phyloP scores from a whole-genome alignment of 352 stramenopile species.

The Peronosclerospora sorghi region DNA sequence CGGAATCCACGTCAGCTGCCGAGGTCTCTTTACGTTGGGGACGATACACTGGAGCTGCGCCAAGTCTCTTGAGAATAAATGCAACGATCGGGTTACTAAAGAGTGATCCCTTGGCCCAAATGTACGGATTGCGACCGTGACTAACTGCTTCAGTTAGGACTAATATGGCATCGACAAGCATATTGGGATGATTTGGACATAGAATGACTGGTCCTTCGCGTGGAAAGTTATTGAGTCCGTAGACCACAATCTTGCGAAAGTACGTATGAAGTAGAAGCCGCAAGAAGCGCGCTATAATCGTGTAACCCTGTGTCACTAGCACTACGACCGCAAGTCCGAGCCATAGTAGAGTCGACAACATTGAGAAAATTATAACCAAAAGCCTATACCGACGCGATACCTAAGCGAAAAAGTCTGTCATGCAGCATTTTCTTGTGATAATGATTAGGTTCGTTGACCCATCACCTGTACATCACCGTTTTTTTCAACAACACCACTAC shows the following conservation, averaged over 20 bases:
- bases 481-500: too few species aligned
- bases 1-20: slow-evolving; percentile 53
- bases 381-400: too few species aligned
- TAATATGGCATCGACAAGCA: slow-evolving; percentile 70
- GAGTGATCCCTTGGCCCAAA: slow-evolving; percentile 69
- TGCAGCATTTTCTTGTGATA: too few species aligned
- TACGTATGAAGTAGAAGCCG: slow-evolving; percentile 60
- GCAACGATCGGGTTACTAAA: slow-evolving; percentile 42
- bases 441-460: too few species aligned
- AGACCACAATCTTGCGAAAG: slow-evolving; percentile 70
- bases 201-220: slow-evolving; percentile 69
- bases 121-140: slow-evolving; percentile 46
- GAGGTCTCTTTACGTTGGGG: slow-evolving; percentile 28
- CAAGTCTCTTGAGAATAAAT: slow-evolving; percentile 37
- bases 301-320: slow-evolving; percentile 43
- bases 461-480: too few species aligned
- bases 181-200: slow-evolving; percentile 75
- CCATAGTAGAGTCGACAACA: slow-evolving; percentile 34
- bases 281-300: slow-evolving; percentile 52
- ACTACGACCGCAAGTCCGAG: slow-evolving; percentile 34
- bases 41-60: slow-evolving; percentile 57
- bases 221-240: slow-evolving; percentile 69
- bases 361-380: too few species aligned
- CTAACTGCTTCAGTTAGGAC: slow-evolving; percentile 58
- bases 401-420: too few species aligned